phyloP scores from a whole-genome alignment of 805 yeast species.

The Vanderwaltozyma verrucispora region DNA sequence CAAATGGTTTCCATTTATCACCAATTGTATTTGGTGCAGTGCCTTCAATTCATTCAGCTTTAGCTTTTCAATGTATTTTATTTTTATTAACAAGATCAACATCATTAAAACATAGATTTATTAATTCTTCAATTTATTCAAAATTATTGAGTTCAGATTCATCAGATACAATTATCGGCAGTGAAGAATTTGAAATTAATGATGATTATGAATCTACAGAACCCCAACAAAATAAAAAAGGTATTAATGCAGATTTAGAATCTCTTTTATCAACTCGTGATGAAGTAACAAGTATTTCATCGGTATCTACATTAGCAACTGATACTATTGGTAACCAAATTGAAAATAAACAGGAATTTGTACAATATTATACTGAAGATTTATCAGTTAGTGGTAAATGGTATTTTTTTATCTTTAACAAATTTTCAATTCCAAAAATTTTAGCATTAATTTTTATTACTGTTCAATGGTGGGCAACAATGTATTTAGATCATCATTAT shows the following conservation, averaged over 20 bases:
- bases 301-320: not conserved
- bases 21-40: slow-evolving; percentile 64
- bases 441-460: slow-evolving; percentile 36
- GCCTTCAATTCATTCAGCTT: slow-evolving; percentile 55
- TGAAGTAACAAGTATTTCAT: not conserved
- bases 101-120: slow-evolving; percentile 16
- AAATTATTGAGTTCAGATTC: not conserved
- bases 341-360: not conserved
- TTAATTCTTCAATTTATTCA: not conserved
- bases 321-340: not conserved
- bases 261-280: not conserved
- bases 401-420: slow-evolving; percentile 17
- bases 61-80: slow-evolving; percentile 43
- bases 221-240: not conserved
- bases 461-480: slow-evolving; percentile 67
- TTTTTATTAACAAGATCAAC: slow-evolving; percentile 33
- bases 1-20: slow-evolving; percentile 52
- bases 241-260: not conserved
- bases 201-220: no score
- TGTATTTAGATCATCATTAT: slow-evolving; percentile 66
- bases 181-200: not conserved
- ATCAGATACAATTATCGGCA: not conserved
- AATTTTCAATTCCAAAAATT: slow-evolving; percentile 21
- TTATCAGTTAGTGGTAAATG: slow-evolving; percentile 8
- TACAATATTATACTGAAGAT: slow-evolving; percentile 11